Percentiles rank a stretch among this genome's conserved stretches.
Conservation (phyloP, 805 yeast genomes). For the Brettanomyces anomalus region DNA sequence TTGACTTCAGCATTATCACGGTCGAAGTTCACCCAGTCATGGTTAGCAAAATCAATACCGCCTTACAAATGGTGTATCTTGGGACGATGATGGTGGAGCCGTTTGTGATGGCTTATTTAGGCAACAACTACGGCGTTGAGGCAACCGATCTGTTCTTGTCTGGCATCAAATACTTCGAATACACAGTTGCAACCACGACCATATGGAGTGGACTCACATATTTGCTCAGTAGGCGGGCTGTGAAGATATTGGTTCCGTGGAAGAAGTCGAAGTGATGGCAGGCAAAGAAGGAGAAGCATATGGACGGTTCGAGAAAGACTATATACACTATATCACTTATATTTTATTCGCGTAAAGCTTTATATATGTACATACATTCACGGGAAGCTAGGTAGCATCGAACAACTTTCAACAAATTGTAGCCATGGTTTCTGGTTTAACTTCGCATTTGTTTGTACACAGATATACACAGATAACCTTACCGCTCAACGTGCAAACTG, state of each 20-base stretch:
- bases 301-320: too few species aligned
- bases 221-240: constrained; percentile 60
- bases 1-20: constrained; percentile 73
- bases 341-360: background rate
- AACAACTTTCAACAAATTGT: too few species aligned
- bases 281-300: too few species aligned
- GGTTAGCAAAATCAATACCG: constrained; percentile 84
- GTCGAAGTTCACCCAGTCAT: constrained; percentile 84
- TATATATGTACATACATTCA: background rate
- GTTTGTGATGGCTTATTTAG: constrained; percentile 30
- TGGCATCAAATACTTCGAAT: constrained; percentile 30
- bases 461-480: too few species aligned
- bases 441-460: too few species aligned
- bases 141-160: constrained; percentile 17
- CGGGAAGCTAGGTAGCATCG: background rate
- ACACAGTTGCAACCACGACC: constrained; percentile 62
- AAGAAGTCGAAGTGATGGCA: background rate
- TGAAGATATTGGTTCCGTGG: constrained; percentile 27
- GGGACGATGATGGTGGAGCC: constrained; percentile 55
- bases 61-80: constrained; percentile 83
- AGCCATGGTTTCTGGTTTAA: too few species aligned
- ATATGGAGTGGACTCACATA: constrained; percentile 72
- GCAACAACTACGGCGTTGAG: constrained; percentile 19
- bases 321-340: too few species aligned
- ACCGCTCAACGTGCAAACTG: constrained; percentile 41